A percentile compares a stretch with the other conserved stretches of the same genome.
Evolutionary conservation across 2,329 filamentous ascomycete species (phyloP).

Genomic region (Taxawa tesnikishii): DNA sequence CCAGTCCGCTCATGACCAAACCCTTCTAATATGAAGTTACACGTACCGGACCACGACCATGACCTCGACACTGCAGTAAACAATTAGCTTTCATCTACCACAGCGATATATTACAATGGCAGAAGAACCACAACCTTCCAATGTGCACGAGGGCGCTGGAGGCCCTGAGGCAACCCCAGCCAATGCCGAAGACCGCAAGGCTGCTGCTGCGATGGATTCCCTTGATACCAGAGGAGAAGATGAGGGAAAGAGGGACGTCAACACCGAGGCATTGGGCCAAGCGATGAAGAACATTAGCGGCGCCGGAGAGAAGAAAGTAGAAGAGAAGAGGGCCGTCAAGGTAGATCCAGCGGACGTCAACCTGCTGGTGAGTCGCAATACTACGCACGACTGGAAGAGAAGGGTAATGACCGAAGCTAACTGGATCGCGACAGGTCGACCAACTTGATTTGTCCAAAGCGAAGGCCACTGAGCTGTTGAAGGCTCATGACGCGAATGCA

Average conservation of each 20-base stretch:
- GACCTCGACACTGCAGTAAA: not conserved
- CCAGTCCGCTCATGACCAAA: too few species aligned
- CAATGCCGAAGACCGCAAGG: slow-evolving; percentile 67
- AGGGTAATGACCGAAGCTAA: not conserved
- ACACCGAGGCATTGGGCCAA: slow-evolving; percentile 57
- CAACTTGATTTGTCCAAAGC: slow-evolving; percentile 59
- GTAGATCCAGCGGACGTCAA: slow-evolving; percentile 60
- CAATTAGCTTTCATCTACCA: not conserved
- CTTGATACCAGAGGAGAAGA: slow-evolving; percentile 45
- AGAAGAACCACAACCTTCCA: slow-evolving; percentile 50
- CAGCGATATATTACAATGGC: slow-evolving; percentile 24
- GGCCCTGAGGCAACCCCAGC: slow-evolving; percentile 39
- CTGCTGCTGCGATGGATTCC: slow-evolving; percentile 58
- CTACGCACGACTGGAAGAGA: not conserved
- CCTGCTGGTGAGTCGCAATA: slow-evolving; percentile 49
- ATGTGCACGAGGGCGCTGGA: slow-evolving; percentile 47
- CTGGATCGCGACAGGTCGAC: slow-evolving; percentile 39
- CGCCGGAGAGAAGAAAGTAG: slow-evolving; percentile 24
- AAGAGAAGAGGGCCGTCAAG: slow-evolving; percentile 45
- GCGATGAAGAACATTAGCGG: slow-evolving; percentile 53
- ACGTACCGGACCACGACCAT: not conserved
- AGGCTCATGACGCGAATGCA: slow-evolving; percentile 57
- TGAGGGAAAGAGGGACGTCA: slow-evolving; percentile 44
- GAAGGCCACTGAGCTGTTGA: slow-evolving; percentile 64
- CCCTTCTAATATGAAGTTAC: slow-evolving; percentile 2